Conservation (phyloP, 129 eudicot genomes). For the Flaveria robusta region DNA sequence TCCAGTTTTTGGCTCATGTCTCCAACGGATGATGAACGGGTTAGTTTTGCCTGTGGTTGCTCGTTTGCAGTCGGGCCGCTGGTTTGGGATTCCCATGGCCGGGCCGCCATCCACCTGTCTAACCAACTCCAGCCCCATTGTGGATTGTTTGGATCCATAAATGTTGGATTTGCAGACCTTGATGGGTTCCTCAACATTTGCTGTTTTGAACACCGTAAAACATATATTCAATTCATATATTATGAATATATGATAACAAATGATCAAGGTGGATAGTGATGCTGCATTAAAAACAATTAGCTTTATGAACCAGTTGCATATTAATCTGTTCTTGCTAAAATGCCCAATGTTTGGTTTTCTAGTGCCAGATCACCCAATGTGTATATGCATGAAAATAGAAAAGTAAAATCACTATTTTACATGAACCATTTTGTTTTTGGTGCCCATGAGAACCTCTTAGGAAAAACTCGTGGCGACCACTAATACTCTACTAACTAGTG, state of each 20-base stretch:
- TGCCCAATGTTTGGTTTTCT: background rate
- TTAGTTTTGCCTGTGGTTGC: conserved; percentile 23
- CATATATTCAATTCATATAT: conserved; percentile 3
- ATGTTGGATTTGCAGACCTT: conserved; percentile 37
- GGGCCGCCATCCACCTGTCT: conserved; percentile 50
- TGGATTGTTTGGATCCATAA: conserved; percentile 53
- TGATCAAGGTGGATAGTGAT: too few species aligned
- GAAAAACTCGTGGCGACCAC: too few species aligned
- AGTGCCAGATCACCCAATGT: background rate
- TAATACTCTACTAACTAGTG: too few species aligned
- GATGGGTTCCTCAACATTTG: conserved; percentile 43
- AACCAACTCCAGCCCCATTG: conserved; percentile 64
- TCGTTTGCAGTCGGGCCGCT: conserved; percentile 6
- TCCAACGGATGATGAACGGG: conserved; percentile 41
- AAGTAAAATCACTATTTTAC: background rate
- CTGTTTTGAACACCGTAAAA: conserved; percentile 23
- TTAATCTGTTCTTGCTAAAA: background rate
- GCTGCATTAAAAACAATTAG: background rate
- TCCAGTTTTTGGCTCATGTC: conserved; percentile 41
- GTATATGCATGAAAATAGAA: background rate
- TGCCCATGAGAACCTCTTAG: too few species aligned
- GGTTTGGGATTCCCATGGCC: conserved; percentile 44
- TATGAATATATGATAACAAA: conserved; percentile 12
- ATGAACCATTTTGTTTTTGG: background rate
- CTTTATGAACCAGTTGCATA: background rate